These are phyloP conservation scores for Ceratopteris richardii DNA, from an alignment of 75 land plant species.

Conservation along the genomic window DNA sequence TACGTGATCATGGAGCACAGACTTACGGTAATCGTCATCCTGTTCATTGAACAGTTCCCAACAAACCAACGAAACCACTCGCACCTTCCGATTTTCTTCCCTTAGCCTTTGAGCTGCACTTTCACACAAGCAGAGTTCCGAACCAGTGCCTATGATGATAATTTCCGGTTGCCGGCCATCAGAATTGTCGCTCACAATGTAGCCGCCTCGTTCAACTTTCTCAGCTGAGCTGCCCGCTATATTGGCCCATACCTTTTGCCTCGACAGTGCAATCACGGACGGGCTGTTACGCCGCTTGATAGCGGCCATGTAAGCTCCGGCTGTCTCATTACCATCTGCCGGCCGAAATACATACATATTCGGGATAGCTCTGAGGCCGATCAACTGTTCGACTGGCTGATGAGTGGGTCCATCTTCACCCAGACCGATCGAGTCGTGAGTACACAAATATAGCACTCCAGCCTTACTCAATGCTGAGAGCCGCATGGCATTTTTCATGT, in stretches of 20 bases:
- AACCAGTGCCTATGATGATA: slow-evolving; percentile 73
- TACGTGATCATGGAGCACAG: slow-evolving; percentile 48
- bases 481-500: slow-evolving; percentile 85
- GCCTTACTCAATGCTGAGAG: slow-evolving; percentile 68
- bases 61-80: slow-evolving; percentile 80
- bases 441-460: slow-evolving; percentile 65
- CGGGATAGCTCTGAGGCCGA: slow-evolving; percentile 73
- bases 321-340: slow-evolving; percentile 76
- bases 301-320: slow-evolving; percentile 69
- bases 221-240: slow-evolving; percentile 58
- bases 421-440: slow-evolving; percentile 86
- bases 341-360: slow-evolving; percentile 64
- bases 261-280: slow-evolving; percentile 56
- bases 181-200: slow-evolving; percentile 73
- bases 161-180: slow-evolving; percentile 51
- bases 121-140: slow-evolving; percentile 66
- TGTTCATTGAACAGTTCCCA: slow-evolving; percentile 79
- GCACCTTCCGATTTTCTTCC: slow-evolving; percentile 46
- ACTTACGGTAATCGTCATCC: slow-evolving; percentile 48
- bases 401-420: slow-evolving; percentile 96
- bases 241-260: slow-evolving; percentile 70
- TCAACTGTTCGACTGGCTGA: slow-evolving; percentile 81
- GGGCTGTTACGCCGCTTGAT: slow-evolving; percentile 45
- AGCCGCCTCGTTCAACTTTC: slow-evolving; percentile 72
- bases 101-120: slow-evolving; percentile 60